Conservation (phyloP, 1,284 basidiomycete genomes). For the Fomitiporia mediterranea region DNA sequence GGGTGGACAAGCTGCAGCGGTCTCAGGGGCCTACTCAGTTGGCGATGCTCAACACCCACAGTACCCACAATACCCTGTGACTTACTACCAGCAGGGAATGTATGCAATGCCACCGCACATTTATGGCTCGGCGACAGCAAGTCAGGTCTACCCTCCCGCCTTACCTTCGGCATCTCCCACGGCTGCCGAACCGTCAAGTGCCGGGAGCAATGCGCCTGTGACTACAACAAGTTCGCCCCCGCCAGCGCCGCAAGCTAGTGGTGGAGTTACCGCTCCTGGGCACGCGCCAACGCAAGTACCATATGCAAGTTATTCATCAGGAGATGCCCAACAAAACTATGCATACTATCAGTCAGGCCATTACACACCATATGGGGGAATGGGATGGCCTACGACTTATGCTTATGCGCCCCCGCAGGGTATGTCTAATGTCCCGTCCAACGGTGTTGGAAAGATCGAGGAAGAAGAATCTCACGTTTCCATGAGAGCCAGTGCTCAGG, state of each 20-base stretch:
- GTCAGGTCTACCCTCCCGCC: neutral
- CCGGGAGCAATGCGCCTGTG: neutral
- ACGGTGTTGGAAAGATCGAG: conserved; percentile 4
- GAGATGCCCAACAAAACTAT: neutral
- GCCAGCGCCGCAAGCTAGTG: conserved; percentile 2
- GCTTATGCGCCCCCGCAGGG: conserved; percentile 6
- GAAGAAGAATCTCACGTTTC: conserved; percentile 7
- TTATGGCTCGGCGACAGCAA: neutral
- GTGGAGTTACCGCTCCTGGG: neutral
- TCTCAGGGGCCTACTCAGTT: neutral
- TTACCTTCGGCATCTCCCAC: conserved; percentile 5
- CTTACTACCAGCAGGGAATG: conserved; percentile 10
- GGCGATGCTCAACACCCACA: conserved; percentile 2
- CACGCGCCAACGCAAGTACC: neutral
- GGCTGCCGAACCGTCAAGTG: neutral
- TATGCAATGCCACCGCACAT: conserved; percentile 8
- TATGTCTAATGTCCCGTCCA: neutral
- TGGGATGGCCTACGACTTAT: conserved; percentile 9
- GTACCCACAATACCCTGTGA: conserved; percentile 3
- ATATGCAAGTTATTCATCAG: conserved; percentile 3
- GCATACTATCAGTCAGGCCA: conserved; percentile 9
- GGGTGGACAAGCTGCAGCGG: neutral
- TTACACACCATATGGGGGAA: conserved; percentile 10
- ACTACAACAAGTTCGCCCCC: conserved; percentile 5
- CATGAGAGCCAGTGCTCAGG: conserved; percentile 2